A percentile compares a stretch with the other conserved stretches of the same genome.
These are phyloP conservation scores for Paxillus ammoniavirescens DNA, from an alignment of 768 basidiomycete genomes.

Conservation along the genomic window DNA sequence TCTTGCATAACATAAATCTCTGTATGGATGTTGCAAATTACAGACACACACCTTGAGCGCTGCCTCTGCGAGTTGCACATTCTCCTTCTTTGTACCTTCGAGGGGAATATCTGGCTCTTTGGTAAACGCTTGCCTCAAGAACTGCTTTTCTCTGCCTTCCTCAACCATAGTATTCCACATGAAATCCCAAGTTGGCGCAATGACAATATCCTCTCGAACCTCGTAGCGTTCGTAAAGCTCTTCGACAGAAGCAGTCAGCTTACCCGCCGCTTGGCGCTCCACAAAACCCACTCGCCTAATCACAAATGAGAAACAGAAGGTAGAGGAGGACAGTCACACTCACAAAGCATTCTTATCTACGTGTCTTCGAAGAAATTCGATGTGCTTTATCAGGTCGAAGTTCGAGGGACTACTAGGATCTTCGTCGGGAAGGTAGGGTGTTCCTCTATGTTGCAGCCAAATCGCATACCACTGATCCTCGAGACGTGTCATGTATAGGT, in stretches of 20 bases:
- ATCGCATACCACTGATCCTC: conserved; percentile 81
- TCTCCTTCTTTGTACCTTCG: conserved; percentile 30
- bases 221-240: conserved; percentile 48
- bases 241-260: conserved; percentile 44
- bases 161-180: conserved; percentile 72
- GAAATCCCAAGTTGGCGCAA: conserved; percentile 62
- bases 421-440: conserved; percentile 65
- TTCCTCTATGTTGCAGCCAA: conserved; percentile 72
- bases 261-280: conserved; percentile 37
- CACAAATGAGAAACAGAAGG: conserved; percentile 12
- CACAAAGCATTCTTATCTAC: conserved; percentile 87
- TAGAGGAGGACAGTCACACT: conserved; percentile 31
- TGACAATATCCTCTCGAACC: conserved; percentile 43
- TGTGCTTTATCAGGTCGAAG: conserved; percentile 79
- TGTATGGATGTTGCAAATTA: not conserved
- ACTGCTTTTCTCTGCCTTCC: conserved; percentile 70
- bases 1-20: conserved; percentile 42
- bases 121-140: conserved; percentile 57
- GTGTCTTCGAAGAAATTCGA: conserved; percentile 76
- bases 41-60: conserved; percentile 58
- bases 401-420: conserved; percentile 64
- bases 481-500: conserved; percentile 73
- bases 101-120: conserved; percentile 34
- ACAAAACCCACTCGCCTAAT: conserved; percentile 63
- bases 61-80: conserved; percentile 57